phyloP scores from a whole-genome alignment of 148 eudicot species.

The Rheum nobile region DNA sequence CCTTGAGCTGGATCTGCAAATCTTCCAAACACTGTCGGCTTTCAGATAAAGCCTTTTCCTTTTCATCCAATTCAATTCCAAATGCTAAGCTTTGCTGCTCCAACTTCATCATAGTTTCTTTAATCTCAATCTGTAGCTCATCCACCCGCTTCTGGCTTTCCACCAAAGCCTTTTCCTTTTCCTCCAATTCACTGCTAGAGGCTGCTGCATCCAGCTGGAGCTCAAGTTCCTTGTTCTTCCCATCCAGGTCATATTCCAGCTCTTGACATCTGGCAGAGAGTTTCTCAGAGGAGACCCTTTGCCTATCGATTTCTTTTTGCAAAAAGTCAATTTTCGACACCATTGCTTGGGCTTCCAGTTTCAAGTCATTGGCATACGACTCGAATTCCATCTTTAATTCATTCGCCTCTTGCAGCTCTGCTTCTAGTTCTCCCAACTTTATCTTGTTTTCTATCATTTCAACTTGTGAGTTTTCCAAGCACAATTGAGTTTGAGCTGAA shows the following conservation, averaged over 20 bases:
- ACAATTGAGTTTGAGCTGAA: constrained; percentile 20
- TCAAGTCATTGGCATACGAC: constrained; percentile 24
- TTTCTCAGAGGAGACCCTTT: constrained; percentile 34
- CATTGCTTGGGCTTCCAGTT: constrained; percentile 40
- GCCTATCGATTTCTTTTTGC: constrained; percentile 36
- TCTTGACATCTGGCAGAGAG: constrained; percentile 29
- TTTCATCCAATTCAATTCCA: constrained; percentile 1
- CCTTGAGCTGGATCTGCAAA: neutral
- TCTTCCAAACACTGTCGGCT: neutral
- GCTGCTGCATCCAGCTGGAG: constrained; percentile 24
- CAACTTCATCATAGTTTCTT: neutral
- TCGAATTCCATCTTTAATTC: constrained; percentile 37
- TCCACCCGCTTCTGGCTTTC: neutral
- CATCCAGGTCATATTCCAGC: constrained; percentile 39
- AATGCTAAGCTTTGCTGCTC: neutral
- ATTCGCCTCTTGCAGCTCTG: constrained; percentile 34
- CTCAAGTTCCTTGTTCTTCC: constrained; percentile 31
- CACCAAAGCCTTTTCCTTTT: constrained; percentile 7
- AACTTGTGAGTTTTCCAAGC: constrained; percentile 23
- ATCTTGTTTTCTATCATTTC: constrained; percentile 22
- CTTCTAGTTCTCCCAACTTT: constrained; percentile 42
- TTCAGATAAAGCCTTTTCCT: constrained; percentile 3
- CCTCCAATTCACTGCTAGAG: constrained; percentile 20
- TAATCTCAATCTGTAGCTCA: neutral
- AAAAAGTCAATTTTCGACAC: constrained; percentile 35